Evolutionary conservation across 129 eudicot species (phyloP).

Genomic region (Ambrosia trifida): DNA sequence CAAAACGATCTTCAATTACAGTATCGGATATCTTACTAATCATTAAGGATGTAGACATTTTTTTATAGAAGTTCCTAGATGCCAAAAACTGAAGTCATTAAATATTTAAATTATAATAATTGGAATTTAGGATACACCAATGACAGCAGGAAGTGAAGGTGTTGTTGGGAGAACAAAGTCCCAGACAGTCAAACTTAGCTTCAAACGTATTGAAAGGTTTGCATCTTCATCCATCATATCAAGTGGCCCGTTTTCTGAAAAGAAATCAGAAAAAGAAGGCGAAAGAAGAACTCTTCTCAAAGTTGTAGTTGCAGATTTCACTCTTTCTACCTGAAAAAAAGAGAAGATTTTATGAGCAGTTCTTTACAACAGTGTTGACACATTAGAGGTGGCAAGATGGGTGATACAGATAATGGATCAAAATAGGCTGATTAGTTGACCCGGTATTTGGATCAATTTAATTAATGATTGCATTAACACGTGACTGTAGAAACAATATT

Average conservation of each 20-base stretch:
- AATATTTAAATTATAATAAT: background rate
- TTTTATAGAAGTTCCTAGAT: background rate
- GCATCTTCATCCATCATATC: constrained; percentile 99
- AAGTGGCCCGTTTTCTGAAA: constrained; percentile 58
- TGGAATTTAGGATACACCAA: constrained; percentile 80
- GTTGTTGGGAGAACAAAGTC: constrained; percentile 82
- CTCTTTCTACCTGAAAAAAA: constrained; percentile 67
- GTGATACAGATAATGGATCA: background rate
- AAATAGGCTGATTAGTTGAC: background rate
- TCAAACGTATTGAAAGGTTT: constrained; percentile 69
- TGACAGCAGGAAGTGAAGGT: constrained; percentile 96
- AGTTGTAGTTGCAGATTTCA: constrained; percentile 72
- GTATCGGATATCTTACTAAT: constrained; percentile 83
- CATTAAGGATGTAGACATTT: constrained; percentile 43
- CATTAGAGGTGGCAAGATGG: background rate
- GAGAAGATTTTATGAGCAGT: constrained; percentile 19
- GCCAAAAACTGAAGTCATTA: background rate
- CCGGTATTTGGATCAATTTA: background rate
- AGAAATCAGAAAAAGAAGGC: constrained; percentile 76
- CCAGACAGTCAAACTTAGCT: constrained; percentile 85
- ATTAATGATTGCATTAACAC: background rate
- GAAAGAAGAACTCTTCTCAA: constrained; percentile 74
- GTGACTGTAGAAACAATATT: background rate
- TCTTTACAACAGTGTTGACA: constrained; percentile 2
- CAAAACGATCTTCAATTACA: constrained; percentile 95